Base-by-base conservation (phyloP, 768 basidiomycete species). In the Suillus clintonianus region DNA sequence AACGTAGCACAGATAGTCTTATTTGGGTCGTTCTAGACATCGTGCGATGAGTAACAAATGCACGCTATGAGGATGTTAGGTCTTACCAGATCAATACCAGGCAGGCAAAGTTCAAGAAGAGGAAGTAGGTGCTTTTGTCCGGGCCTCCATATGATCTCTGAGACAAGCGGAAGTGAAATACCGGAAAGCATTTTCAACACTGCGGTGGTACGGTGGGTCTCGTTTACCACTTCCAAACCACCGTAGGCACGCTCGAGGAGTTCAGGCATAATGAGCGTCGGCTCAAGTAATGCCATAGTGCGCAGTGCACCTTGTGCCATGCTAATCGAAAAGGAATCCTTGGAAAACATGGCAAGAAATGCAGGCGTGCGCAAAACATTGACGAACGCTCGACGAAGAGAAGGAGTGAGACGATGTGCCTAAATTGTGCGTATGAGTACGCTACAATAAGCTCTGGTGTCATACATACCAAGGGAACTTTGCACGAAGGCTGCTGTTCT, bases 161-260 rank as follows among this genome's bases (percentile, higher is more conserved):
- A 88, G 3, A 92, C 85, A 19, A 98, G 76, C 11, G 94, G 89
- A 5, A 89, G 82, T 19, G 92, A 81, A 32, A 95, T 86, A 2
- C 87, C 89, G 22, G 91, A 85, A 34, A 98, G 83, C 74, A 92
- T 91, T 59, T 90, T 92, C 51, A 98, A 81, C 11, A 94, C 93
- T 1, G 96, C 92, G 2, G 94, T 95, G 5, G 96, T 97, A 45
- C 96, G 82, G 73, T 97, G 94, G 0, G 97, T 99, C 81, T 98
- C 96, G 67, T 96, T 95, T 19, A 98, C 85, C 13, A 90, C 89
- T 72, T 97, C 95, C n/a, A 99, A 80, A 0, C 95, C 95, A 42
- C 91, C 85, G 66, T 97, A 95, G 1, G 94, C 94, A 36, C 95
- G 86, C 70, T 97, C 96, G 27, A 99, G 82, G 14, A 98, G 80